phyloP scores from a whole-genome alignment of 139 green algal species.

The Volvox reticuliferus region DNA sequence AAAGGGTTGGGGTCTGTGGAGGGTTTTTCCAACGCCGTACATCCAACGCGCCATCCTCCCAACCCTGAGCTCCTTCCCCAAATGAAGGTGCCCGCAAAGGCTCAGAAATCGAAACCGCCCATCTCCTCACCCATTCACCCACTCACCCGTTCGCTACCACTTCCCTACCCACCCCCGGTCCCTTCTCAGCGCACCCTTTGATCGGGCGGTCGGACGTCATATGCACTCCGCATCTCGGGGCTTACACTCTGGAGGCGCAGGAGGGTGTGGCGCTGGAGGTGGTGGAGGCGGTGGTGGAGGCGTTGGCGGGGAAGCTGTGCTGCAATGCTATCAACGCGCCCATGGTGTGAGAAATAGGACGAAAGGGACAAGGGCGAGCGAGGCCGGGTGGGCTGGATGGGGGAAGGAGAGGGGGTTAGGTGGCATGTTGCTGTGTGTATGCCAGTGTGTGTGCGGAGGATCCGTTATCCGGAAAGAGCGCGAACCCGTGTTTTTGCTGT shows the following conservation, averaged over 20 bases:
- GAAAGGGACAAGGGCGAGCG: too few species aligned
- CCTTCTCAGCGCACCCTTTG: slow-evolving; percentile 77
- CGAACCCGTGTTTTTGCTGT: too few species aligned
- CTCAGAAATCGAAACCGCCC: too few species aligned
- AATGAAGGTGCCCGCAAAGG: too few species aligned
- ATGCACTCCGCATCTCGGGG: slow-evolving; percentile 95
- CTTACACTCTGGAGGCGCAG: slow-evolving; percentile 93
- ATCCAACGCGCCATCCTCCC: neutral
- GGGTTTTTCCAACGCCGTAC: neutral
- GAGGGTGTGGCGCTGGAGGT: slow-evolving; percentile 96
- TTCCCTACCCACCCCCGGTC: neutral
- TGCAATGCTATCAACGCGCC: slow-evolving; percentile 94
- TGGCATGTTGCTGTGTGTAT: too few species aligned
- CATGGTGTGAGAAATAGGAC: slow-evolving; percentile 66
- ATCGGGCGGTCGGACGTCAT: slow-evolving; percentile 87
- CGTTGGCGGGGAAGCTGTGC: slow-evolving; percentile 90
- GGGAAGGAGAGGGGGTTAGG: slow-evolving; percentile 60
- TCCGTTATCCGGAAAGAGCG: too few species aligned
- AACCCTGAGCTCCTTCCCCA: too few species aligned
- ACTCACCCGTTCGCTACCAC: neutral
- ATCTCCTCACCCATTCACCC: too few species aligned
- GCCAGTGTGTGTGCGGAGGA: too few species aligned
- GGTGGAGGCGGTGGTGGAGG: slow-evolving; percentile 92
- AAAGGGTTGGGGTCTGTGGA: too few species aligned
- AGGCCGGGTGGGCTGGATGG: slow-evolving; percentile 64